Evolutionary conservation across 805 yeast genomes (phyloP), one percentile per base, ranked within the genome.

Genomic region (Suhomyces canberraensis): DNA sequence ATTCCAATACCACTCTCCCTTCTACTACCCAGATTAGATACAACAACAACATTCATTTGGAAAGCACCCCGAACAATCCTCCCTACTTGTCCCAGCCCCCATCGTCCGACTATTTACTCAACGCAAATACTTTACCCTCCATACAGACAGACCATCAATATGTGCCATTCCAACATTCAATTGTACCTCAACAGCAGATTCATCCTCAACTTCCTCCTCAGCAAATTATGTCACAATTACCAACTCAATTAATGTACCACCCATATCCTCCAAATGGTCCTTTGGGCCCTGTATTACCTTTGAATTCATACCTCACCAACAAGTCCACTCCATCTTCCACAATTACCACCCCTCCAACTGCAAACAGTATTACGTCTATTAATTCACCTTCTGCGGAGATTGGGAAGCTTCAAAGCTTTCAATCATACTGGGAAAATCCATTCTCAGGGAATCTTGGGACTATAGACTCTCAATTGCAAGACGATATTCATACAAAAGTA

Each of bases 401-500:
- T 7, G 8, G 8, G 8, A 20, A 7, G 22, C 22, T 9, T 7
- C 13, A 24, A 8, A 5, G 6, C 26, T 5, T 8, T 5, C 26
- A 6, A 8, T 24, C 26, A 8, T 24, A 24, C 26, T 24, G 26
- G 26, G 26, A n/a, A 11, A 22, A 21, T 16, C 29, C 31, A 17
- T 29, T 29, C 15, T n/a, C 15, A 4, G 31, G 17, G 7, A 22
- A 16, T 7, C 17, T 8, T 5, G 22, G 22, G 11, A 16, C 6
- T n/a, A 31, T 37, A 9, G 37, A 37, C 7, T 13, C 25, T 6
- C 39, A 39, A 16, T 28, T 31, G 16, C 17, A 5, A n/a, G 25
- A 33, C 8, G 47, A 43, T 13, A 20, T 20, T 14, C 6, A 16
- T 4, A 27, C 29, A 6, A 11, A 13, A 18, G 16, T 37, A 11